Conservation (phyloP, 306 rosid species). For the Abrus precatorius region DNA sequence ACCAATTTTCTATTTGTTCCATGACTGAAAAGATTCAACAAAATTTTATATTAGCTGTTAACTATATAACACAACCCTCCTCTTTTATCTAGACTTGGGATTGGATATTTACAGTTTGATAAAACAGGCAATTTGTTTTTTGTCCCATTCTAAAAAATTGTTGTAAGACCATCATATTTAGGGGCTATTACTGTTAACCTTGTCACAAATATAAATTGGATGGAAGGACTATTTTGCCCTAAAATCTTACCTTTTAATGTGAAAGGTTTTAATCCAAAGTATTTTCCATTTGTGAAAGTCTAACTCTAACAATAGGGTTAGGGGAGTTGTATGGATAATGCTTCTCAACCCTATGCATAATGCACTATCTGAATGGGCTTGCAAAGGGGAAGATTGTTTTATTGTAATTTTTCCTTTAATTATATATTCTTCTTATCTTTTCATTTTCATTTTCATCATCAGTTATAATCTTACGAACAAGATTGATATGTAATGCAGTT, state of each 20-base stretch:
- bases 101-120: background rate
- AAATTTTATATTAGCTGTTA: background rate
- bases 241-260: background rate
- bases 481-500: slow-evolving; percentile 4
- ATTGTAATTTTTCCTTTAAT: background rate
- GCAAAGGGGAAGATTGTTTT: background rate
- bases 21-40: background rate
- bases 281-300: background rate
- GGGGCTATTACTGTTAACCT: background rate
- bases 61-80: background rate
- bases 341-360: slow-evolving; percentile 12
- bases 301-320: background rate
- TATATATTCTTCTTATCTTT: background rate
- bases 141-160: background rate
- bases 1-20: slow-evolving; percentile 1
- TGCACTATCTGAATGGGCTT: background rate
- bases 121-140: background rate
- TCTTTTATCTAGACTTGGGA: background rate
- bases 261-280: slow-evolving; percentile 10
- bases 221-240: background rate
- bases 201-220: background rate
- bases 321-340: background rate
- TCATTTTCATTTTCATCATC: background rate
- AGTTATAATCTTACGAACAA: background rate
- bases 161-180: background rate